A percentile compares a stretch with the other conserved stretches of the same genome.
Conservation (phyloP, 75 land plant genomes). For the Pseudotsuga menziesii region DNA sequence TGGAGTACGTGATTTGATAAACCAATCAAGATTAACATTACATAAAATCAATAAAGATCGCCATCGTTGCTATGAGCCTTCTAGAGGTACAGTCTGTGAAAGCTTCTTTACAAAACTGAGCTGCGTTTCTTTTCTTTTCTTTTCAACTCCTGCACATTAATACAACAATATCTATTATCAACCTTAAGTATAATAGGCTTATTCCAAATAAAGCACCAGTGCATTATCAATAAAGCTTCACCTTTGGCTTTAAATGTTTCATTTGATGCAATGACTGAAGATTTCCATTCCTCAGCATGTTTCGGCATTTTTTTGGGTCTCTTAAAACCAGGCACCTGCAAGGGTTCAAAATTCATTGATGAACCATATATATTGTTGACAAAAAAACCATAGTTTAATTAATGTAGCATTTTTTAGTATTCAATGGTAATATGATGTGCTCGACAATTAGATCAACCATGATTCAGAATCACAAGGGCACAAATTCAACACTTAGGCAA, state of each 20-base stretch:
- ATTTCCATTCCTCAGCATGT: constrained; percentile 61
- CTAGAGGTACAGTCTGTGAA: constrained; percentile 6
- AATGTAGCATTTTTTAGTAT: not conserved
- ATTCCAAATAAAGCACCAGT: not conserved
- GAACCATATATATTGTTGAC: not conserved
- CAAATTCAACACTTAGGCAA: not conserved
- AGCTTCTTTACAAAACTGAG: constrained; percentile 43
- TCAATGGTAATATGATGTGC: not conserved
- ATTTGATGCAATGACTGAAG: constrained; percentile 49
- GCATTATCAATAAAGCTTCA: constrained; percentile 2
- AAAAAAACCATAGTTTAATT: not conserved
- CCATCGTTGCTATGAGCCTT: constrained; percentile 2
- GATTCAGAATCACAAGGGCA: not conserved
- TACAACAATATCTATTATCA: not conserved
- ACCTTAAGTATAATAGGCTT: not conserved
- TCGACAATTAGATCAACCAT: not conserved
- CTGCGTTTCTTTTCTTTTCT: constrained; percentile 38
- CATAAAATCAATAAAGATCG: too few species aligned
- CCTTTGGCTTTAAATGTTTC: constrained; percentile 20
- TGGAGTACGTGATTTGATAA: too few species aligned
- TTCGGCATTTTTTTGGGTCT: constrained; percentile 43
- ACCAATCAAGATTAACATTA: too few species aligned
- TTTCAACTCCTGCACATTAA: constrained; percentile 26
- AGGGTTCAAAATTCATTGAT: not conserved
- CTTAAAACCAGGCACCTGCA: constrained; percentile 58